A percentile compares a stretch with the other conserved stretches of the same genome.
Evolutionary conservation across 1,284 basidiomycete genomes (phyloP).

Genomic region (Puccinia sorghi): DNA sequence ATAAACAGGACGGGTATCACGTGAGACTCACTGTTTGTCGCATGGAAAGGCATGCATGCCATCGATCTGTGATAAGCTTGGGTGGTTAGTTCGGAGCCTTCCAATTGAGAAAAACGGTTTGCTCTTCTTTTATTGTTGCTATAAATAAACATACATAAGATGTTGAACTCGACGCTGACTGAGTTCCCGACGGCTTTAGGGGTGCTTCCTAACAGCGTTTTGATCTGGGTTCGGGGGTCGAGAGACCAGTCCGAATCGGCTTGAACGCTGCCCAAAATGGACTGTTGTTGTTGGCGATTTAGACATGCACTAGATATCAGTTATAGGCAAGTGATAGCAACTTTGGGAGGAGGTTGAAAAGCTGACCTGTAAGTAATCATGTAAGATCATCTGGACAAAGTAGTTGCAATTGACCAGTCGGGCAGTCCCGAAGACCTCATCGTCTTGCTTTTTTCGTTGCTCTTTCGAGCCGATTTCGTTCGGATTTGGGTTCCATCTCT

Average conservation of each 20-base stretch:
- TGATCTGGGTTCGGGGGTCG: constrained; percentile 43
- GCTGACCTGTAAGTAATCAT: constrained; percentile 32
- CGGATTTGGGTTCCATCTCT: constrained; percentile 23
- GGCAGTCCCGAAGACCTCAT: constrained; percentile 74
- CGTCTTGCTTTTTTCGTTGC: constrained; percentile 59
- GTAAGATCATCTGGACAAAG: constrained; percentile 60
- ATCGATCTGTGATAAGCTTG: constrained; percentile 23
- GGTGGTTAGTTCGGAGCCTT: neutral
- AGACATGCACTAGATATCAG: neutral
- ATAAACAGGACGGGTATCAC: neutral
- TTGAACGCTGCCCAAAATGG: constrained; percentile 47
- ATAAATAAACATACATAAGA: constrained; percentile 22
- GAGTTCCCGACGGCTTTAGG: constrained; percentile 44
- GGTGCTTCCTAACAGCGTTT: constrained; percentile 31
- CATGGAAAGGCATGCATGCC: constrained; percentile 41
- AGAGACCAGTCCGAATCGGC: constrained; percentile 47
- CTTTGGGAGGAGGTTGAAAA: neutral
- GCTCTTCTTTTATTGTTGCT: too few species aligned
- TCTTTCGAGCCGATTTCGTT: constrained; percentile 59
- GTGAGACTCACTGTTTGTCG: constrained; percentile 25
- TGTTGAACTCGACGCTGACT: constrained; percentile 44
- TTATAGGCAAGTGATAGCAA: neutral
- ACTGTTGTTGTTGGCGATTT: neutral
- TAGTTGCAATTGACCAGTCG: constrained; percentile 72
- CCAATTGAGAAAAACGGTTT: neutral